A percentile compares a stretch with the other conserved stretches of the same genome.
Conservation (phyloP, 2,329 filamentous ascomycete genomes). For the Ascosphaera apis region DNA sequence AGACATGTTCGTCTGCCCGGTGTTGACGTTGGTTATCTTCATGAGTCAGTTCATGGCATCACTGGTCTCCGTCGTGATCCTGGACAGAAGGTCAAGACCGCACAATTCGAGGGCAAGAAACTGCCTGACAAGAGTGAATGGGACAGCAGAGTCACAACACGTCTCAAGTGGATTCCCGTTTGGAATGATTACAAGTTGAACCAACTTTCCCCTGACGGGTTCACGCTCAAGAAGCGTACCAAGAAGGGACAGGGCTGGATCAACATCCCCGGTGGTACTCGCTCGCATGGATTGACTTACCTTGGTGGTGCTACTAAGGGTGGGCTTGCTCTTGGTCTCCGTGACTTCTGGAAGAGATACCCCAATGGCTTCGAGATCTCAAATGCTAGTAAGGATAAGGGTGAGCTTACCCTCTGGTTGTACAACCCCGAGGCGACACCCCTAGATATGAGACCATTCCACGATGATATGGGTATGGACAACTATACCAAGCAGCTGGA, state of each 20-base stretch:
- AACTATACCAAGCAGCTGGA: constrained; percentile 35
- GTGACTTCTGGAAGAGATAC: constrained; percentile 41
- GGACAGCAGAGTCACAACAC: constrained; percentile 23
- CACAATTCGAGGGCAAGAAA: constrained; percentile 27
- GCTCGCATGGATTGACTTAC: constrained; percentile 34
- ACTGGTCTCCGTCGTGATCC: constrained; percentile 36
- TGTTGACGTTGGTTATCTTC: constrained; percentile 30
- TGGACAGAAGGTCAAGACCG: constrained; percentile 23
- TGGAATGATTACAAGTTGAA: constrained; percentile 35
- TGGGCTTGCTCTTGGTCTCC: constrained; percentile 34
- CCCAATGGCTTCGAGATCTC: constrained; percentile 34
- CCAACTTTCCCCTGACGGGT: constrained; percentile 37
- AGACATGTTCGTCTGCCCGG: constrained; percentile 35
- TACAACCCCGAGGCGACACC: constrained; percentile 34
- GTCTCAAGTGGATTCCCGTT: constrained; percentile 32
- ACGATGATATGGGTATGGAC: constrained; percentile 33
- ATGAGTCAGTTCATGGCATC: constrained; percentile 35
- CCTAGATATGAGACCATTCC: constrained; percentile 33
- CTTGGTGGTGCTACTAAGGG: constrained; percentile 33
- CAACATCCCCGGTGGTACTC: constrained; percentile 32
- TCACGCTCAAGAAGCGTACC: constrained; percentile 36
- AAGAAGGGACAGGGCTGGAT: constrained; percentile 34
- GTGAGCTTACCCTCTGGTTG: constrained; percentile 35
- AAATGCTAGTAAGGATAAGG: constrained; percentile 26
- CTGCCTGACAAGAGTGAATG: constrained; percentile 24